Percentiles rank a stretch among this genome's conserved stretches.
phyloP scores from a whole-genome alignment of 73 alveolate species.

The Effrenium voratum region DNA sequence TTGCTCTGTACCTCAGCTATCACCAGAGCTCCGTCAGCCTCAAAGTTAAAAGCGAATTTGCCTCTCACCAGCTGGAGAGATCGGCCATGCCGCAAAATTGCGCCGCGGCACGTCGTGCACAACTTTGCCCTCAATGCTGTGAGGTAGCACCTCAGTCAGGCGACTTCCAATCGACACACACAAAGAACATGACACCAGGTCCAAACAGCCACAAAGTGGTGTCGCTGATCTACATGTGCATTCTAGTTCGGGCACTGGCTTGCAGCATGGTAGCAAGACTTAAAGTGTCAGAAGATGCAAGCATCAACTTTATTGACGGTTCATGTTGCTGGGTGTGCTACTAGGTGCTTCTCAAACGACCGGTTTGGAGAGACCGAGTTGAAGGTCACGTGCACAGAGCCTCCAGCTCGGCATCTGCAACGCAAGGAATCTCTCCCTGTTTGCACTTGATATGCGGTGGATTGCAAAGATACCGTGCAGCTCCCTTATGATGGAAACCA shows the following conservation, averaged over 20 bases:
- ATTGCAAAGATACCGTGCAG: too few relatives aligned
- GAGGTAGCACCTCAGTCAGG: constrained; percentile 44
- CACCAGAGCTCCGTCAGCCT: background rate
- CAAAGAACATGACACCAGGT: background rate
- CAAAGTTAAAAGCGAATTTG: too few relatives aligned
- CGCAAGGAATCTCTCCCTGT: too few relatives aligned
- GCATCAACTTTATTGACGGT: background rate
- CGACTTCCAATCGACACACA: background rate
- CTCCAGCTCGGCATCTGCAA: background rate
- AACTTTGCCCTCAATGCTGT: constrained; percentile 36
- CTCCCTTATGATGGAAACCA: too few relatives aligned
- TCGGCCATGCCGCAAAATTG: background rate
- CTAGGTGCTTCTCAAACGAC: constrained; percentile 50
- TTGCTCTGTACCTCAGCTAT: constrained; percentile 55
- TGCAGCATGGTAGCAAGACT: too few relatives aligned
- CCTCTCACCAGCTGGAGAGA: too few relatives aligned
- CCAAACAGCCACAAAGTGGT: too few relatives aligned
- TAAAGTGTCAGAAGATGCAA: background rate
- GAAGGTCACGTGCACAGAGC: constrained; percentile 57
- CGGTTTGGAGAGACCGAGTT: constrained; percentile 49
- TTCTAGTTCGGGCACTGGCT: too few relatives aligned
- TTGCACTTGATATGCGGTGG: too few relatives aligned
- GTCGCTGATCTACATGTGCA: too few relatives aligned
- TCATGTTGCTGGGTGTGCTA: background rate
- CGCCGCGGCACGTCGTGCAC: background rate